Percentiles rank a stretch among this genome's conserved stretches.
phyloP scores from a whole-genome alignment of 2,329 filamentous ascomycete species.

The Canariomyces notabilis region DNA sequence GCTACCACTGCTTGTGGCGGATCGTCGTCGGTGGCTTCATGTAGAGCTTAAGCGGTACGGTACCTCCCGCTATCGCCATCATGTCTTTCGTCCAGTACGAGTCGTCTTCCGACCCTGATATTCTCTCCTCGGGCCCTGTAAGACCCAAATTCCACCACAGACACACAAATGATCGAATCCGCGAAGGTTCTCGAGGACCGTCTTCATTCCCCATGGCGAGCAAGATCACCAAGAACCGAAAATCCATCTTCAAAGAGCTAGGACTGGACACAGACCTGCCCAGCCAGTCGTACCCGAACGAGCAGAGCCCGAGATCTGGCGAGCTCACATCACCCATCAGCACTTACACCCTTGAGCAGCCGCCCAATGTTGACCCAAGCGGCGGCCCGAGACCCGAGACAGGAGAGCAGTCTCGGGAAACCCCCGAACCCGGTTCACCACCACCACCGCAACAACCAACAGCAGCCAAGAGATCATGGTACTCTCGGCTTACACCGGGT shows the following conservation, averaged over 20 bases:
- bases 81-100: conserved; percentile 19
- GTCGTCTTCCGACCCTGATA: conserved; percentile 20
- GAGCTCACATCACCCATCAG: conserved; percentile 25
- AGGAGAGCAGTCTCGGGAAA: conserved; percentile 9
- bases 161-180: conserved; percentile 46
- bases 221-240: conserved; percentile 46
- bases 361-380: conserved; percentile 9
- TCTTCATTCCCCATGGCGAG: conserved; percentile 38
- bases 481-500: conserved; percentile 37
- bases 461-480: conserved; percentile 34
- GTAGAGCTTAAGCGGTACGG: no score
- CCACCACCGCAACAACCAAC: conserved; percentile 13
- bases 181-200: conserved; percentile 40
- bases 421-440: conserved; percentile 14
- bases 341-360: conserved; percentile 1
- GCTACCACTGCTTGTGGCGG: not conserved
- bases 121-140: conserved; percentile 14
- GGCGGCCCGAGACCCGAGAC: conserved; percentile 17
- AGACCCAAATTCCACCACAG: conserved; percentile 49
- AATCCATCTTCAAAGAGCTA: conserved; percentile 49
- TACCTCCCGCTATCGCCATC: conserved; percentile 17
- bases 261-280: conserved; percentile 36
- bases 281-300: conserved; percentile 24
- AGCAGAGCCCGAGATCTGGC: conserved; percentile 32
- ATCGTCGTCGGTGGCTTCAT: conserved; percentile 15